phyloP scores from a whole-genome alignment of 257 asterid genomes.

The Nyctanthes arbortristis region DNA sequence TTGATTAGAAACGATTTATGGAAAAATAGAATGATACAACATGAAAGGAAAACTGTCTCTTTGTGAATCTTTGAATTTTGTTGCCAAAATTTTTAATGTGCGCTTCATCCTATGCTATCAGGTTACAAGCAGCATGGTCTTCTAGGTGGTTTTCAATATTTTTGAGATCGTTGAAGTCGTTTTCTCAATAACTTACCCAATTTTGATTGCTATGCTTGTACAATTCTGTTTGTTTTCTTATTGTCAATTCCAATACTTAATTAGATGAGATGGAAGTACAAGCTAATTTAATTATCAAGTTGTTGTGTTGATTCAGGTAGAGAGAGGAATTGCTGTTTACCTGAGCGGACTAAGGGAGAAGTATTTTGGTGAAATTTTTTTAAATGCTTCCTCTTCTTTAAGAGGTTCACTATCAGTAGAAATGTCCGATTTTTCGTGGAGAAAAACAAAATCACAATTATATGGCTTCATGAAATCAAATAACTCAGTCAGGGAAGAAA shows the following conservation, averaged over 20 bases:
- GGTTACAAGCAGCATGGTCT: too few species aligned
- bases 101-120: slow-evolving; percentile 5
- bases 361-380: slow-evolving; percentile 86
- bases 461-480: slow-evolving; percentile 31
- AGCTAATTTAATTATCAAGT: slow-evolving; percentile 20
- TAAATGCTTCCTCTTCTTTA: slow-evolving; percentile 72
- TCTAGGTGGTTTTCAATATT: too few species aligned
- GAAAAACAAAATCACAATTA: slow-evolving; percentile 30
- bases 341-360: slow-evolving; percentile 95
- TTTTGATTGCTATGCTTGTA: too few species aligned
- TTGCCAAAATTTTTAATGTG: neutral
- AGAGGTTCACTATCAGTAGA: slow-evolving; percentile 49
- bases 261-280: neutral
- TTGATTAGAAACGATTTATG: too few species aligned
- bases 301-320: slow-evolving; percentile 57
- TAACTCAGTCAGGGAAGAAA: slow-evolving; percentile 40
- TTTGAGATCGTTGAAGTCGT: too few species aligned
- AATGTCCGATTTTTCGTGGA: slow-evolving; percentile 40
- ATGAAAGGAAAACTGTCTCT: too few species aligned
- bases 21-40: too few species aligned
- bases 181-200: too few species aligned
- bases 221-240: neutral
- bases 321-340: slow-evolving; percentile 78
- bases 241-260: neutral
- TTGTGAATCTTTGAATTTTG: too few species aligned